Conservation (phyloP, 2,329 filamentous ascomycete species). For the Trichothecium sympodiale region DNA sequence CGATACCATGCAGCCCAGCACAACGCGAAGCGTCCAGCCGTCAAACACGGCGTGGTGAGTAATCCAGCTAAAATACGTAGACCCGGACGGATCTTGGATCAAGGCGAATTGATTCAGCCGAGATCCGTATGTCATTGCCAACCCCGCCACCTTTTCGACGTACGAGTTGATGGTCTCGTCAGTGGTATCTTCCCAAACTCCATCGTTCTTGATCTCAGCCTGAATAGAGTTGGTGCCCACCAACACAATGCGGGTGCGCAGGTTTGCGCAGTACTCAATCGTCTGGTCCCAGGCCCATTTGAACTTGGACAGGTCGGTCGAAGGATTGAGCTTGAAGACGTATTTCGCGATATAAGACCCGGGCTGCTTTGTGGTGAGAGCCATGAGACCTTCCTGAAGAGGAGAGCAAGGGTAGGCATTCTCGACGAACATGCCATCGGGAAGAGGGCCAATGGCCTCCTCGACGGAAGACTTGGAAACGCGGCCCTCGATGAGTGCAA, state of each 20-base stretch:
- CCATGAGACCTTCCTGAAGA: conserved; percentile 24
- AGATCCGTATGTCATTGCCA: not conserved
- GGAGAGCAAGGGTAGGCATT: conserved; percentile 24
- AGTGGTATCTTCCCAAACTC: not conserved
- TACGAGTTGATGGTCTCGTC: not conserved
- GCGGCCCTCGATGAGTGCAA: too few species aligned
- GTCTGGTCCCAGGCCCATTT: conserved; percentile 6
- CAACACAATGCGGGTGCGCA: not conserved
- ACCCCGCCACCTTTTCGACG: not conserved
- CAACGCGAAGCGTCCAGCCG: conserved; percentile 10
- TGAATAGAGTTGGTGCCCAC: not conserved
- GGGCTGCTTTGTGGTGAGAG: conserved; percentile 15
- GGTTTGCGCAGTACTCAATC: not conserved
- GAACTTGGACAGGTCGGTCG: conserved; percentile 9
- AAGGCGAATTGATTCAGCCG: not conserved
- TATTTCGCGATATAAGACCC: conserved; percentile 21
- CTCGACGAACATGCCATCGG: conserved; percentile 5
- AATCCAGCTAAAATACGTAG: conserved; percentile 11
- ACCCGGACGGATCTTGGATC: not conserved
- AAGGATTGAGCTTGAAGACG: conserved; percentile 8
- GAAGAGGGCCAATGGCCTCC: too few species aligned
- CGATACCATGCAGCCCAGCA: conserved; percentile 2
- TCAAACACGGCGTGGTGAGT: conserved; percentile 16
- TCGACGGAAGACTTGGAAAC: too few species aligned
- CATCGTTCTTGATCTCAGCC: conserved; percentile 4